Evolutionary conservation across 768 basidiomycete genomes (phyloP).

Genomic region (Lentinus tigrinus): DNA sequence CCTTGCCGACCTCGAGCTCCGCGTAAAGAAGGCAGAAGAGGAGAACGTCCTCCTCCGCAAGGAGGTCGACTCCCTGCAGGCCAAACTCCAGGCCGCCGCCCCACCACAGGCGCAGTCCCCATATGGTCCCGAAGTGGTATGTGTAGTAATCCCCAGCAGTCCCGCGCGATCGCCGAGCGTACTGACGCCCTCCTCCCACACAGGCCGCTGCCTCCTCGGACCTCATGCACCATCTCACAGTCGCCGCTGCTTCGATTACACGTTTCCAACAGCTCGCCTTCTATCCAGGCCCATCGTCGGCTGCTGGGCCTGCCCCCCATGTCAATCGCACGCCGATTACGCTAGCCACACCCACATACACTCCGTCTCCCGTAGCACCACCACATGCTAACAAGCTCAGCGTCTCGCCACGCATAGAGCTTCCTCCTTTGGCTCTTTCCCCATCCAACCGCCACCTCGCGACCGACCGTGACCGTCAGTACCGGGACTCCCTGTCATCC

Average conservation of each 20-base stretch:
- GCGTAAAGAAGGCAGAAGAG: constrained; percentile 50
- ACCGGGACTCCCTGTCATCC: constrained; percentile 15
- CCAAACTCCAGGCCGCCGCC: constrained; percentile 32
- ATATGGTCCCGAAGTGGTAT: constrained; percentile 30
- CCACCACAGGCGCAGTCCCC: constrained; percentile 14
- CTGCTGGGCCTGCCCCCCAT: constrained; percentile 16
- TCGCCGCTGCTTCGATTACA: constrained; percentile 47
- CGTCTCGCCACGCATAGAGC: constrained; percentile 23
- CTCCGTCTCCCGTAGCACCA: constrained; percentile 19
- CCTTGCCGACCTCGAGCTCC: constrained; percentile 54
- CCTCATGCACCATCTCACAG: constrained; percentile 46
- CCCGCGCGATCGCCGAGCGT: constrained; percentile 22
- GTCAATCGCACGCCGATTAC: constrained; percentile 26
- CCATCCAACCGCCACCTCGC: constrained; percentile 9
- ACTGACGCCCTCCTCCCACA: constrained; percentile 13
- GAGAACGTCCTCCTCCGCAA: constrained; percentile 51
- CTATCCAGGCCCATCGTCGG: constrained; percentile 21
- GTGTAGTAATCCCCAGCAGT: background rate
- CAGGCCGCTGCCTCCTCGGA: constrained; percentile 55
- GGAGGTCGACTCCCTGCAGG: constrained; percentile 46
- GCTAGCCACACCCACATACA: constrained; percentile 23
- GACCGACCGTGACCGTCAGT: constrained; percentile 15
- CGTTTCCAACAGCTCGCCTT: constrained; percentile 53
- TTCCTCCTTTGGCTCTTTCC: constrained; percentile 13
- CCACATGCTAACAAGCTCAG: constrained; percentile 21